These are phyloP conservation scores for Bimuria novae-zelandiae DNA, from an alignment of 2,329 filamentous ascomycete genomes.

Conservation along the genomic window DNA sequence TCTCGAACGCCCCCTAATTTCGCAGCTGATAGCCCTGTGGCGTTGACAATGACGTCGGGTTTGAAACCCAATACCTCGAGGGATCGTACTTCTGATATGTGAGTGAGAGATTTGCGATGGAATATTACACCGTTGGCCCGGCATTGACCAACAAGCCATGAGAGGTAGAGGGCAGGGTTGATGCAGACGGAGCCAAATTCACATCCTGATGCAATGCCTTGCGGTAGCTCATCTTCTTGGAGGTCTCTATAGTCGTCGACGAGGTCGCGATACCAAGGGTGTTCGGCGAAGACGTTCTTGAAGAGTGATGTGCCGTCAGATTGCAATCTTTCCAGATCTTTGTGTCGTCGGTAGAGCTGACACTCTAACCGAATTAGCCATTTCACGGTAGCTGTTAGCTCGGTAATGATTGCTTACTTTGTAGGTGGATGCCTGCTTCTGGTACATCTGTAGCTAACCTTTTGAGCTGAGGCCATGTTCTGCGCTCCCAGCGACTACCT, in stretches of 20 bases:
- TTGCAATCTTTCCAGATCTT: no score
- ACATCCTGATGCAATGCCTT: no score
- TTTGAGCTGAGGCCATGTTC: slow-evolving; percentile 50
- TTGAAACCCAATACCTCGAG: slow-evolving; percentile 60
- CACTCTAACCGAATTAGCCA: no score
- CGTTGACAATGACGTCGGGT: slow-evolving; percentile 77
- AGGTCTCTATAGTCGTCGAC: no score
- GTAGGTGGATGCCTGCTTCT: slow-evolving; percentile 79
- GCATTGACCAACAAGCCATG: slow-evolving; percentile 82
- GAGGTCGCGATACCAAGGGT: no score
- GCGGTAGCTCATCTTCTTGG: no score
- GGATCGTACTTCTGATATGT: slow-evolving; percentile 70
- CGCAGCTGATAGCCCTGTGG: slow-evolving; percentile 75
- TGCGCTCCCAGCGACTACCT: slow-evolving; percentile 41
- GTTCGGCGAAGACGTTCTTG: no score
- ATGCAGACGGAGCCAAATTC: slow-evolving; percentile 66
- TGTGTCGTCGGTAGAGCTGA: slow-evolving; percentile 48
- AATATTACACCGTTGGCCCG: slow-evolving; percentile 69
- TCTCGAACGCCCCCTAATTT: slow-evolving; percentile 82
- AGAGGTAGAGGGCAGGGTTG: slow-evolving; percentile 83
- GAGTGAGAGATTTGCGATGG: slow-evolving; percentile 51
- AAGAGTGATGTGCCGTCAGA: slow-evolving; percentile 62
- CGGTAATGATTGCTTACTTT: slow-evolving; percentile 52
- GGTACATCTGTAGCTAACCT: slow-evolving; percentile 61
- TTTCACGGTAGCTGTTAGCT: no score